Percentiles rank a stretch among this genome's conserved stretches.
phyloP scores from a whole-genome alignment of 2,329 filamentous ascomycete species.

The Aspergillus sp. region DNA sequence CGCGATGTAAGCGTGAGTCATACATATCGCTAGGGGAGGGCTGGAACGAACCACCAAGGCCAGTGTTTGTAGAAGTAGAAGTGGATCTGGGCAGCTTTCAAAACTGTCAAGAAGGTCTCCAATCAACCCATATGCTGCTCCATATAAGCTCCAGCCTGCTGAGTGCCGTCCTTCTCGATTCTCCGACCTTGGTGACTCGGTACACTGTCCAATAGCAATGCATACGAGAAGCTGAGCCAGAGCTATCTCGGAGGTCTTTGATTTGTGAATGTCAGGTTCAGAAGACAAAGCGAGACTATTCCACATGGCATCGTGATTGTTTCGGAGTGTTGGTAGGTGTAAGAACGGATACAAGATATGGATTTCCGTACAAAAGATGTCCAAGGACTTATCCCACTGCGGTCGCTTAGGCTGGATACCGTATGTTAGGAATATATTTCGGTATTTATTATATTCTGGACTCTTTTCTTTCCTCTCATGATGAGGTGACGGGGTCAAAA shows the following conservation, averaged over 20 bases:
- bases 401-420: constrained; percentile 12
- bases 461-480: not conserved
- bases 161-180: constrained; percentile 22
- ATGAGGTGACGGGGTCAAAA: not conserved
- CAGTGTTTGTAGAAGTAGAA: constrained; percentile 20
- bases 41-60: constrained; percentile 20
- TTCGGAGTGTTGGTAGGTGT: constrained; percentile 21
- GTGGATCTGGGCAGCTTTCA: constrained; percentile 17
- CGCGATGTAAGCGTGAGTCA: not conserved
- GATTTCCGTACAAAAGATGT: constrained; percentile 25
- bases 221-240: constrained; percentile 22
- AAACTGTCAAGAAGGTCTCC: constrained; percentile 23
- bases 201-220: constrained; percentile 27
- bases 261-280: not conserved
- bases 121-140: constrained; percentile 23
- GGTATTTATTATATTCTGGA: not conserved
- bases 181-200: constrained; percentile 19
- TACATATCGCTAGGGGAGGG: not conserved
- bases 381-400: constrained; percentile 21
- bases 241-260: no score
- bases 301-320: constrained; percentile 19
- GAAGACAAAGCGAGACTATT: not conserved
- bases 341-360: constrained; percentile 29
- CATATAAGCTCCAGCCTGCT: constrained; percentile 29
- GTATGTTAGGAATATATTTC: constrained; percentile 7